These are phyloP conservation scores for Coprinellus micaceus DNA, from an alignment of 768 basidiomycete genomes.

Conservation along the genomic window DNA sequence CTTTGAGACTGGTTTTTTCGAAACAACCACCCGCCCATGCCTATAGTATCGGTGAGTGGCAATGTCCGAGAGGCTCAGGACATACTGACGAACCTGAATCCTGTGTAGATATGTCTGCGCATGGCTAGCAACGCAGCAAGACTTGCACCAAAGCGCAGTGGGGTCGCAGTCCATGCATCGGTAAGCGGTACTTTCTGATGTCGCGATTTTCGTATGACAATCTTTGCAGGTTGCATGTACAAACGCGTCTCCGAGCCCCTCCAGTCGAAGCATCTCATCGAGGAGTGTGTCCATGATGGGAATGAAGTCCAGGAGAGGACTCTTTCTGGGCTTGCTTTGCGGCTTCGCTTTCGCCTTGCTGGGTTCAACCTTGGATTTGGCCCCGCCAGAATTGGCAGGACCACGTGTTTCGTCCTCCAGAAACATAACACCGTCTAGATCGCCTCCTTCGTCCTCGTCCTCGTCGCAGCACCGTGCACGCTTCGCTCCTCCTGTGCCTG, in stretches of 20 bases:
- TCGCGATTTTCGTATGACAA: too few relatives aligned
- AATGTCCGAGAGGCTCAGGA: not conserved
- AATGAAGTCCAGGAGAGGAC: not conserved
- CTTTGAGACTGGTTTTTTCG: not conserved
- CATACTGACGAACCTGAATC: not conserved
- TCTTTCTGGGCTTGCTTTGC: not conserved
- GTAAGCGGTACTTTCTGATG: too few relatives aligned
- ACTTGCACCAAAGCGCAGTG: not conserved
- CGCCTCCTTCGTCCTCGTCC: too few relatives aligned
- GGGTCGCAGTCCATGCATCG: not conserved
- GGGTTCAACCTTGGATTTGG: not conserved
- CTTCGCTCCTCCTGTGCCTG: too few relatives aligned
- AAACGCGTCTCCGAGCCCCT: not conserved
- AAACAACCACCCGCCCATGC: constrained; percentile 20
- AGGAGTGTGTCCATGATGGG: not conserved
- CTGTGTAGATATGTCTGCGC: not conserved
- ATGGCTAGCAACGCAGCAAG: not conserved
- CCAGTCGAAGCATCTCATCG: not conserved
- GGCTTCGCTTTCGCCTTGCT: not conserved
- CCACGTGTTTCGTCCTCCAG: too few relatives aligned
- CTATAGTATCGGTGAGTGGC: constrained; percentile 5
- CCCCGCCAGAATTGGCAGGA: not conserved
- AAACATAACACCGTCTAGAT: too few relatives aligned
- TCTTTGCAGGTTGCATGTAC: not conserved
- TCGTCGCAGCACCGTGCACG: too few relatives aligned